Evolutionary conservation across 2,329 filamentous ascomycete genomes (phyloP).

Genomic region (Ilyonectria robusta): DNA sequence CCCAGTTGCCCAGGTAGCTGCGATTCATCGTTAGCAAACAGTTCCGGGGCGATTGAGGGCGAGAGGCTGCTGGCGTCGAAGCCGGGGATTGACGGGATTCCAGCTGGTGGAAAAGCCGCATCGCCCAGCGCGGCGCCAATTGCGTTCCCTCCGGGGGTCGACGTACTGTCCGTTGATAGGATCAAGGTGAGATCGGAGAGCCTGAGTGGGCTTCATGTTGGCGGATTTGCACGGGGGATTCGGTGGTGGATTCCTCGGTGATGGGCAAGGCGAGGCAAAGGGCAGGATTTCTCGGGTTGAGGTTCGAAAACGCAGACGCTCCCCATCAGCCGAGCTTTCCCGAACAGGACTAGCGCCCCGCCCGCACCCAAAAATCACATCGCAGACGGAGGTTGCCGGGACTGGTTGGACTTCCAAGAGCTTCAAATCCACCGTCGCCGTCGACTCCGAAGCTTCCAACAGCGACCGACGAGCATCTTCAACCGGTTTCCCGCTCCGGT

Average conservation of each 20-base stretch:
- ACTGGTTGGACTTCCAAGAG: conserved; percentile 37
- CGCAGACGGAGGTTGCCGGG: conserved; percentile 39
- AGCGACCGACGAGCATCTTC: conserved; percentile 32
- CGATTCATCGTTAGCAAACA: conserved; percentile 44
- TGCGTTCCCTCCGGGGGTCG: conserved; percentile 25
- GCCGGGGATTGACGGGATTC: conserved; percentile 24
- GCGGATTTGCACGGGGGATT: conserved; percentile 42
- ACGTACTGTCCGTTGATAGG: conserved; percentile 57
- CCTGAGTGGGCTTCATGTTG: conserved; percentile 61
- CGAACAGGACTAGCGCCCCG: conserved; percentile 50
- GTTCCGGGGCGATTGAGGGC: conserved; percentile 26
- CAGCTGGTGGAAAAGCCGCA: conserved; percentile 53
- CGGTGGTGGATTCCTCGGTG: conserved; percentile 44
- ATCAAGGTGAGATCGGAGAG: conserved; percentile 52
- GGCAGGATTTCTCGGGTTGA: conserved; percentile 48
- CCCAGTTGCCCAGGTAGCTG: conserved; percentile 84
- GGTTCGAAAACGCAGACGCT: conserved; percentile 45
- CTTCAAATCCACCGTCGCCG: conserved; percentile 47
- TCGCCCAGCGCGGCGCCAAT: conserved; percentile 36
- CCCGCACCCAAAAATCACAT: conserved; percentile 35
- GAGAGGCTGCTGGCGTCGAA: conserved; percentile 28
- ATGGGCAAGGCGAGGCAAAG: conserved; percentile 44
- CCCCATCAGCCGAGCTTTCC: conserved; percentile 54
- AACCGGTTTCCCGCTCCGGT: conserved; percentile 17
- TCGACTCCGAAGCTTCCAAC: conserved; percentile 46